These are phyloP conservation scores for Backusella luteola DNA, from an alignment of 192 early-diverging fungal species.

Conservation along the genomic window DNA sequence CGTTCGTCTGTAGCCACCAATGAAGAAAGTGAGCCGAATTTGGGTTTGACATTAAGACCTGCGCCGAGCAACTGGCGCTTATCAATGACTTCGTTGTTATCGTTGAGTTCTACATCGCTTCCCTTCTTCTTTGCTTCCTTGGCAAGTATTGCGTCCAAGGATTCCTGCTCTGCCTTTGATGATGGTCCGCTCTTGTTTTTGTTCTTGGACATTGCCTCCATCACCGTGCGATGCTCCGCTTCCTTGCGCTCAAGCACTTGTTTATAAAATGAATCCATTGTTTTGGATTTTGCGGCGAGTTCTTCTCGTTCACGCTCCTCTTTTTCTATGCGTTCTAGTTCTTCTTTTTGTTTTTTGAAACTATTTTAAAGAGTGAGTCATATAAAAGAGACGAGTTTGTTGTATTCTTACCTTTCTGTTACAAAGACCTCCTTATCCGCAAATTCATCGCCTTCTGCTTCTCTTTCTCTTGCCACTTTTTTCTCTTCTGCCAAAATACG, in stretches of 20 bases:
- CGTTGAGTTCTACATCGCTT: slow-evolving; percentile 59
- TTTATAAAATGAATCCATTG: slow-evolving; percentile 63
- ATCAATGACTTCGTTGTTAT: slow-evolving; percentile 71
- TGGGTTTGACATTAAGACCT: slow-evolving; percentile 66
- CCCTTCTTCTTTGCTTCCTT: slow-evolving; percentile 45
- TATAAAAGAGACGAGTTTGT: background rate
- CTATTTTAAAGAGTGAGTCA: slow-evolving; percentile 11
- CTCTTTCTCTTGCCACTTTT: slow-evolving; percentile 69
- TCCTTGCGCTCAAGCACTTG: slow-evolving; percentile 55
- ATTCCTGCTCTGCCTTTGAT: slow-evolving; percentile 11
- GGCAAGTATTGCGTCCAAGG: slow-evolving; percentile 20
- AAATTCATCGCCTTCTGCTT: slow-evolving; percentile 69
- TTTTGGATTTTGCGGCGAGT: slow-evolving; percentile 23
- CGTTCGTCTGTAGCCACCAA: slow-evolving; percentile 18
- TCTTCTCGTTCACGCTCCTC: slow-evolving; percentile 60
- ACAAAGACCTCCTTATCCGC: slow-evolving; percentile 79
- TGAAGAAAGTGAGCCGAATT: slow-evolving; percentile 24
- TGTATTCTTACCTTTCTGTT: slow-evolving; percentile 59
- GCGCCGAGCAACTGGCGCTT: slow-evolving; percentile 68
- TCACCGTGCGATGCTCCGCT: slow-evolving; percentile 29
- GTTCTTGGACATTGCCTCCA: slow-evolving; percentile 20
- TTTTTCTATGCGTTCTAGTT: slow-evolving; percentile 57
- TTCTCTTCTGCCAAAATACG: slow-evolving; percentile 64
- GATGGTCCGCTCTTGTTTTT: background rate
- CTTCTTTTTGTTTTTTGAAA: slow-evolving; percentile 56